A percentile compares a stretch with the other conserved stretches of the same genome.
phyloP scores from a whole-genome alignment of 176 grass and related monocot species.

The Musa beccarii region DNA sequence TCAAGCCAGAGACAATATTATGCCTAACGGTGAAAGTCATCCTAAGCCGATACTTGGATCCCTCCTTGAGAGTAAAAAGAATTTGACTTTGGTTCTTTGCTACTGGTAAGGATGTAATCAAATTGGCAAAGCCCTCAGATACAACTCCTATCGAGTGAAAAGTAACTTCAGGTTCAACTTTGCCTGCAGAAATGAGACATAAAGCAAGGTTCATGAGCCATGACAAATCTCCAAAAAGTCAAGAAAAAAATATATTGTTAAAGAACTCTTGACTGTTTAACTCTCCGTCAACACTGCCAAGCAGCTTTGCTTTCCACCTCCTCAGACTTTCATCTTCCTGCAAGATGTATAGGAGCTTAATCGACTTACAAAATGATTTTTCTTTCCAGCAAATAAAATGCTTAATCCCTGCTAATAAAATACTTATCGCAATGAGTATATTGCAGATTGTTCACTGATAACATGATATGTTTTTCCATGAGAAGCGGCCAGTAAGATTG shows the following conservation, averaged over 20 bases:
- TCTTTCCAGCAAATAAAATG: no score
- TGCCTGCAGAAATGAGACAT: constrained; percentile 2
- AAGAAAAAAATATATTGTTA: background rate
- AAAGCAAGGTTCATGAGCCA: background rate
- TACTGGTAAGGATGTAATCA: constrained; percentile 24
- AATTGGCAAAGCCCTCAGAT: constrained; percentile 27
- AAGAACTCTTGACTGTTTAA: constrained; percentile 1
- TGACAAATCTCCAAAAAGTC: background rate
- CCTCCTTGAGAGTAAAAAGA: constrained; percentile 46
- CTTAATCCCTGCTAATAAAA: no score
- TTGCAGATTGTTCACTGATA: no score
- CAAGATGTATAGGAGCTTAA: background rate
- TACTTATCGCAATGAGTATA: no score
- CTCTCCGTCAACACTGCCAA: constrained; percentile 29
- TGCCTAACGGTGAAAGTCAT: constrained; percentile 37
- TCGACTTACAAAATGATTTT: no score
- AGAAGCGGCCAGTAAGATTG: no score
- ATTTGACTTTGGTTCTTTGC: constrained; percentile 23
- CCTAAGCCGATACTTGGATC: constrained; percentile 31
- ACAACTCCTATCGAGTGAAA: constrained; percentile 42
- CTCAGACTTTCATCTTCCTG: constrained; percentile 46
- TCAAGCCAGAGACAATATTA: constrained; percentile 42
- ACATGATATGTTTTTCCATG: no score
- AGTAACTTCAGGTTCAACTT: constrained; percentile 34
- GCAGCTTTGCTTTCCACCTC: constrained; percentile 43